Base-by-base conservation (phyloP, 2,329 filamentous ascomycete genomes). In the Aspergillus uvarum region DNA sequence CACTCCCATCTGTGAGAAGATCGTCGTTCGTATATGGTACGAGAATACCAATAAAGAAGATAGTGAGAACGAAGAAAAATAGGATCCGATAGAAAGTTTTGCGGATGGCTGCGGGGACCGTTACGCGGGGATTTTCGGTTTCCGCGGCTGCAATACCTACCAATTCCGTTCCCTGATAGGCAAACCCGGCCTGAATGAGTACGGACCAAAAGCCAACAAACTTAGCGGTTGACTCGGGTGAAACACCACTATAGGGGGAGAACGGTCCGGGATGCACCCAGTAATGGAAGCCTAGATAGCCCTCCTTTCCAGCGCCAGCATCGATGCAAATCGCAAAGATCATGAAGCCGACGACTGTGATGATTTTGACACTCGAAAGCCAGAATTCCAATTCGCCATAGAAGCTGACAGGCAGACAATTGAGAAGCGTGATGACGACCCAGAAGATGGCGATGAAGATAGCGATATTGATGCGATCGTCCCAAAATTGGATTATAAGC, bases 361-460 rank as follows among this genome's bases (percentile, higher is more conserved):
- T 69, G 58, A 93, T 88, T 75, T 94, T 94, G 80, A 94, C 86
- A 59, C 82, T 85, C 5, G 89, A 87, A 67, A 93, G 87, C 84
- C 87, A 92, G 76, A 92, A 91, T 72, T 94, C 91, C 29, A 91
- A 80, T 70, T 93, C 89, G 44, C 89, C 90, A 65, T 91, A 93
- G 65, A 86, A 86, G 54, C 84, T 83, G 49, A 93, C 85, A 2
- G 89, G 89, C 38, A 92, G 73, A 71, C 90, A 86, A 75, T 93
- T 92, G 69, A 89, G 71, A 1, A 80, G 79, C 0, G 87, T 88
- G 69, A 93, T 89, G 35, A 89, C 72, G 32, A 87, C 81, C 84
- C 88, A 91, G 77, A 92, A 92, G 57, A 92, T 78, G 44, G 83
- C 83, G 67, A 92, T 91, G 75, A 89, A 90, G 65, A 92, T 87